Evolutionary conservation across 768 basidiomycete genomes (phyloP), one percentile per base, ranked within the genome.

Genomic region (Mycena capillaripes): DNA sequence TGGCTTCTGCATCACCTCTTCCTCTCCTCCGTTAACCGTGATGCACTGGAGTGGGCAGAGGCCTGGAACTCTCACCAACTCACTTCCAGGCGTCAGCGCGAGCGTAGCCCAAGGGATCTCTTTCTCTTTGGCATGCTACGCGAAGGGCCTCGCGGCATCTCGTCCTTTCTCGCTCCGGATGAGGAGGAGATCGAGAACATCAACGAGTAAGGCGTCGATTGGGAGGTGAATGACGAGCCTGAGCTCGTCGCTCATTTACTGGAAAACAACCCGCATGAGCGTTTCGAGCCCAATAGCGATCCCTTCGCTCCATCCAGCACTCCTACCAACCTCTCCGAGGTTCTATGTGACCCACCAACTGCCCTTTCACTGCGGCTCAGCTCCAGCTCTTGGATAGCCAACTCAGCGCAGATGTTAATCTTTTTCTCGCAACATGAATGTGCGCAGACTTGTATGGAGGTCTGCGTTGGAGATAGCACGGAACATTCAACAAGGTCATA

Each of bases 31-130:
- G 66, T 81, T 36, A 77, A 81, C 42, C 30, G 63, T 0, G 79
- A 84, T 56, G 73, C 76, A 27, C 58, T 27, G 7, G 71, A 75
- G 9, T 83, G 80, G 78, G 76, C 74, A 0, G 64, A 77, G 16
- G 40, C 74, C 16, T 82, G 81, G 81, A 82, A 82, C 62, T 44
- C 55, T n/a, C n/a, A n/a, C n/a, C n/a, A n/a, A n/a, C n/a, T n/a
- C n/a, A n/a, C n/a, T n/a, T n/a, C n/a, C n/a, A n/a, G n/a, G n/a
- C n/a, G n/a, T n/a, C n/a, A n/a, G n/a, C n/a, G n/a, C n/a, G n/a
- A n/a, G n/a, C n/a, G n/a, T n/a, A n/a, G n/a, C n/a, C n/a, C n/a
- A n/a, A n/a, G n/a, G n/a, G n/a, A n/a, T n/a, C n/a, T n/a, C n/a
- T n/a, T n/a, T n/a, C n/a, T n/a, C n/a, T n/a, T n/a, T n/a, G n/a